Evolutionary conservation across 108 stramenopile species (phyloP).

Genomic region (Nannochloropsis salina): DNA sequence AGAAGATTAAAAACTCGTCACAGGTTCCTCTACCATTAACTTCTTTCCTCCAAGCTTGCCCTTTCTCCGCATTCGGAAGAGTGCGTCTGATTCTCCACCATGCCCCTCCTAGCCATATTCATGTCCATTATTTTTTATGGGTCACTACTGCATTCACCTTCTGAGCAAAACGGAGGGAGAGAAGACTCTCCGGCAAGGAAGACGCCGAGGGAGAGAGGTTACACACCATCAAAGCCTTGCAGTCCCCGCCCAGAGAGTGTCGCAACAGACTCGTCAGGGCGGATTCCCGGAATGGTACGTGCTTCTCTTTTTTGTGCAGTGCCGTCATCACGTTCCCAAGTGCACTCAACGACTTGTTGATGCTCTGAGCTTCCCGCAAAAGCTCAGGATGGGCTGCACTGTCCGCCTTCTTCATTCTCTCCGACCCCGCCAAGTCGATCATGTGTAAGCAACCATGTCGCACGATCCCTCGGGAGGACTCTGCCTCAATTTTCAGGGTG

Average conservation of each 20-base stretch:
- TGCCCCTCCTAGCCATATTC: no score
- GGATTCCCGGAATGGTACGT: conserved; percentile 63
- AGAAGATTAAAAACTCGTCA: no score
- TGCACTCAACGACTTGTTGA: conserved; percentile 94
- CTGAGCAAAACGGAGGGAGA: not conserved
- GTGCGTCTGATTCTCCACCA: no score
- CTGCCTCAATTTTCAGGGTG: conserved; percentile 56
- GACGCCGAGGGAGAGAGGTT: not conserved
- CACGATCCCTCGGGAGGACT: not conserved
- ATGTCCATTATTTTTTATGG: not conserved
- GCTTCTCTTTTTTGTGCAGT: conserved; percentile 39
- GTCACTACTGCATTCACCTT: not conserved
- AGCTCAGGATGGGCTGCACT: conserved; percentile 67
- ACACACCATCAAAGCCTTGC: conserved; percentile 34
- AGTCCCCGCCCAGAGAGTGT: conserved; percentile 38
- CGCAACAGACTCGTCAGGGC: conserved; percentile 59
- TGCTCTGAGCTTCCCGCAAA: conserved; percentile 91
- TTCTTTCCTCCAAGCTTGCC: no score
- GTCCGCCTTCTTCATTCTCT: conserved; percentile 92
- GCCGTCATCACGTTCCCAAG: conserved; percentile 98
- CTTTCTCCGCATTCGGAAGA: no score
- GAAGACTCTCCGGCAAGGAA: not conserved
- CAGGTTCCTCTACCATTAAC: no score
- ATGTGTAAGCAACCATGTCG: conserved; percentile 62
- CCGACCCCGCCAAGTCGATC: conserved; percentile 97